These are phyloP conservation scores for Malus orientalis DNA, from an alignment of 306 rosid species.

Conservation along the genomic window DNA sequence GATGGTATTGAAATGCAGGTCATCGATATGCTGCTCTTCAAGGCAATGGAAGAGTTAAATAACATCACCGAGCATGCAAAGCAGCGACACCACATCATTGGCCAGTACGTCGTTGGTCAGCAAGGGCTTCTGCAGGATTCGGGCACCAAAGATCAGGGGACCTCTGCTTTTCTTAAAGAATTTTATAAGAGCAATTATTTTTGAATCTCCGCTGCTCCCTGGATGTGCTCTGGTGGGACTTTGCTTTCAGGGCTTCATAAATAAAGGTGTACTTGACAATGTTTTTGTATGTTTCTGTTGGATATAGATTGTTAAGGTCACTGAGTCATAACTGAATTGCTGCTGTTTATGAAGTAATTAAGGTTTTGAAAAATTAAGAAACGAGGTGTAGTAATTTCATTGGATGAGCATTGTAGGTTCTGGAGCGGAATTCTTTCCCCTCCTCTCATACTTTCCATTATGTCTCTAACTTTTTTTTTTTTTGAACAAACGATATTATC, in stretches of 20 bases:
- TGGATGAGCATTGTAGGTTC: not conserved
- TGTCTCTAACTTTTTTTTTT: too few relatives aligned
- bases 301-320: constrained; percentile 1
- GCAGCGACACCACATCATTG: constrained; percentile 93
- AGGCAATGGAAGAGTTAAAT: constrained; percentile 77
- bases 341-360: not conserved
- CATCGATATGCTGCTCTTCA: constrained; percentile 87
- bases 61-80: constrained; percentile 75
- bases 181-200: constrained; percentile 75
- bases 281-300: constrained; percentile 12
- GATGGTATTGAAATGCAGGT: constrained; percentile 52
- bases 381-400: not conserved
- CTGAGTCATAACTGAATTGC: not conserved
- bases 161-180: constrained; percentile 60
- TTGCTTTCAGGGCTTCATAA: constrained; percentile 4
- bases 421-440: too few relatives aligned
- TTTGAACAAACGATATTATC: too few relatives aligned
- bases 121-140: constrained; percentile 52
- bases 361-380: not conserved
- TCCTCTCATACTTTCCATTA: too few relatives aligned
- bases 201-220: constrained; percentile 25
- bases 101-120: constrained; percentile 72
- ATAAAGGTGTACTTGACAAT: constrained; percentile 17
- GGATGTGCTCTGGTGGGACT: not conserved
- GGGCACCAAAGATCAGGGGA: constrained; percentile 53